Evolutionary conservation across 306 rosid genomes (phyloP).

Genomic region (Carpinus viminea): DNA sequence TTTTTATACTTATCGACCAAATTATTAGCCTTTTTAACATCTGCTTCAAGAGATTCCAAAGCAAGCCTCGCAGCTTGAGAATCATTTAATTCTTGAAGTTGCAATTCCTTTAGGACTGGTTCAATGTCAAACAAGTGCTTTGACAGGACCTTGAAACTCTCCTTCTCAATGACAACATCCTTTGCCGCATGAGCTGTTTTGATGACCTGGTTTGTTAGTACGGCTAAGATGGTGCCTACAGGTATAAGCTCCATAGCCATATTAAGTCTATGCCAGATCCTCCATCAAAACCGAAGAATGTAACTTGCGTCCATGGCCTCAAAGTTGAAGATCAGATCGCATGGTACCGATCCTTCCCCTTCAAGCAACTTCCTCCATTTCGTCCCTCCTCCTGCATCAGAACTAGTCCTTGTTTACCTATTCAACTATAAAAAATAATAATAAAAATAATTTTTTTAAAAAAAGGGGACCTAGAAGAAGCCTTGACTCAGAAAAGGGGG

Average conservation of each 20-base stretch:
- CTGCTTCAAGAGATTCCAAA: constrained; percentile 67
- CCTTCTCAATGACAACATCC: constrained; percentile 64
- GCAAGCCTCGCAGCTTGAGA: constrained; percentile 75
- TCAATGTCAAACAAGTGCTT: constrained; percentile 66
- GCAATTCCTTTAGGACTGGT: constrained; percentile 67
- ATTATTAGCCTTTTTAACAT: constrained; percentile 65
- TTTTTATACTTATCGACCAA: constrained; percentile 69
- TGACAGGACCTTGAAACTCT: constrained; percentile 69
- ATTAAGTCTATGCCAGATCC: constrained; percentile 22
- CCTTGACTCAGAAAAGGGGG: background rate
- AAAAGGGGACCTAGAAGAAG: background rate
- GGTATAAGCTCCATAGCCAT: constrained; percentile 73
- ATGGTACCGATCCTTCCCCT: constrained; percentile 15
- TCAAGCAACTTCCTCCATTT: constrained; percentile 26
- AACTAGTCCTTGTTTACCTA: background rate
- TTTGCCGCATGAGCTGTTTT: constrained; percentile 75
- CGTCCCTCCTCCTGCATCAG: constrained; percentile 16
- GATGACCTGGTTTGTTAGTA: constrained; percentile 62
- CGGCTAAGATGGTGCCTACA: constrained; percentile 73
- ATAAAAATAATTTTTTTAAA: background rate
- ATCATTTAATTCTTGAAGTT: constrained; percentile 68
- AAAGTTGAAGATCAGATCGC: constrained; percentile 23
- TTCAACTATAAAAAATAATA: background rate
- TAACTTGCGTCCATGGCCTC: constrained; percentile 14
- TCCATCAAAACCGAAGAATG: constrained; percentile 7